Evolutionary conservation across 2,329 filamentous ascomycete species (phyloP).

Genomic region (Colletotrichum limetticola): DNA sequence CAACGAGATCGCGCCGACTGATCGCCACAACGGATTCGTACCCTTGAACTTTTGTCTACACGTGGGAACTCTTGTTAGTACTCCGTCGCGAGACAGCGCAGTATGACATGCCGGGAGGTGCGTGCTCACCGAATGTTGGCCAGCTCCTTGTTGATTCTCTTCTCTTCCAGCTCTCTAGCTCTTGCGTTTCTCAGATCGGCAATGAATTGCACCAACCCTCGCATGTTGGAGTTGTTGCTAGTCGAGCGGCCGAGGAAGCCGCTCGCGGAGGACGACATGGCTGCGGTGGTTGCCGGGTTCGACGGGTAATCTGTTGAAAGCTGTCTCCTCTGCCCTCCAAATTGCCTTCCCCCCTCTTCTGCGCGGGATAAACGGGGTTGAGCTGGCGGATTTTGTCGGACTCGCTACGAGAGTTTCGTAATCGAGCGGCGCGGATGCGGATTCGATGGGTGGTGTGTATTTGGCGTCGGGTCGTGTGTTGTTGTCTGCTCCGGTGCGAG

Average conservation of each 20-base stretch:
- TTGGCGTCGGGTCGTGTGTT: not conserved
- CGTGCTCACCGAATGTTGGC: constrained; percentile 85
- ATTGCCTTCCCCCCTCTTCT: not conserved
- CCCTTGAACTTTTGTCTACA: constrained; percentile 91
- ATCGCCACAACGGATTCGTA: constrained; percentile 47
- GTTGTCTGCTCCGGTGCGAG: constrained; percentile 20
- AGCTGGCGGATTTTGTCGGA: constrained; percentile 4
- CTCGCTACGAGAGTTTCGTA: not conserved
- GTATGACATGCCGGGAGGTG: constrained; percentile 8
- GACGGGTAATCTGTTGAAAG: not conserved
- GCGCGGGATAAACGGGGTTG: not conserved
- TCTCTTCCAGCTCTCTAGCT: constrained; percentile 95
- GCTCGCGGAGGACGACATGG: constrained; percentile 66
- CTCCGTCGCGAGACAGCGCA: constrained; percentile 29
- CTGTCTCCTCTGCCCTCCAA: not conserved
- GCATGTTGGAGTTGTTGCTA: constrained; percentile 75
- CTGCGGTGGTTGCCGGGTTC: constrained; percentile 29
- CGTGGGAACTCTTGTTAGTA: not conserved
- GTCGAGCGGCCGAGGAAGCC: constrained; percentile 75
- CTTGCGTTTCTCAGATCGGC: constrained; percentile 94
- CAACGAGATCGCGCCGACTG: constrained; percentile 8
- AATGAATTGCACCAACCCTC: constrained; percentile 96
- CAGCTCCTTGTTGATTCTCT: constrained; percentile 99
- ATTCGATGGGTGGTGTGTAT: constrained; percentile 1
- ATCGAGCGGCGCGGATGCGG: constrained; percentile 5